A percentile compares a stretch with the other conserved stretches of the same genome.
Conservation (phyloP, 1,284 basidiomycete species). For the Ganoderma leucocontextum region DNA sequence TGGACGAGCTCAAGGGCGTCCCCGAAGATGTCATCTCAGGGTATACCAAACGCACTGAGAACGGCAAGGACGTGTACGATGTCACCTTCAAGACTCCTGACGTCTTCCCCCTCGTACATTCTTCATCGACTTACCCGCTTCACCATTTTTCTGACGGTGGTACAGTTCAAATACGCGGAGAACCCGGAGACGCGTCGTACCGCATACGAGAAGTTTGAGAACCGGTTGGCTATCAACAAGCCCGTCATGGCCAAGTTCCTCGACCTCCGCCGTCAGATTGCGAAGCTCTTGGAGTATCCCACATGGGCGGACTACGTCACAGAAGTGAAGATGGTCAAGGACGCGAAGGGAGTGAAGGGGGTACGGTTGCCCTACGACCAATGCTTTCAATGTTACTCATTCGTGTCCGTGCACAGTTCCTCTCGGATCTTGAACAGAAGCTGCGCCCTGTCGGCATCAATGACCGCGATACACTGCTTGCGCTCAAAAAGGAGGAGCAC, state of each 20-base stretch:
- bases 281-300: conserved; percentile 72
- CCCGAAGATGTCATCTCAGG: conserved; percentile 81
- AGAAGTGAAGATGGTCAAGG: conserved; percentile 87
- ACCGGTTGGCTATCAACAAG: conserved; percentile 71
- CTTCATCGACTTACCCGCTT: neutral
- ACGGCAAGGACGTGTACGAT: conserved; percentile 65
- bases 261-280: conserved; percentile 73
- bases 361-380: conserved; percentile 43
- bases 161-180: conserved; percentile 80
- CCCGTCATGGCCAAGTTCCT: conserved; percentile 73
- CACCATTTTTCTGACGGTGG: neutral
- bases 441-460: conserved; percentile 75
- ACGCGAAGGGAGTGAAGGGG: conserved; percentile 61
- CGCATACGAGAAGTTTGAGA: conserved; percentile 73
- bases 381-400: neutral
- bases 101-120: conserved; percentile 76
- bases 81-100: conserved; percentile 80
- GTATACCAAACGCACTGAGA: conserved; percentile 69
- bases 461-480: conserved; percentile 72
- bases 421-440: conserved; percentile 76
- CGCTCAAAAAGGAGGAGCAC: conserved; percentile 78
- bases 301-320: conserved; percentile 86
- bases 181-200: conserved; percentile 71
- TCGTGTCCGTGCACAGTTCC: conserved; percentile 52
- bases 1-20: conserved; percentile 80